Evolutionary conservation across 495 filamentous ascomycete species (phyloP).

Genomic region (Podospora anserina): DNA sequence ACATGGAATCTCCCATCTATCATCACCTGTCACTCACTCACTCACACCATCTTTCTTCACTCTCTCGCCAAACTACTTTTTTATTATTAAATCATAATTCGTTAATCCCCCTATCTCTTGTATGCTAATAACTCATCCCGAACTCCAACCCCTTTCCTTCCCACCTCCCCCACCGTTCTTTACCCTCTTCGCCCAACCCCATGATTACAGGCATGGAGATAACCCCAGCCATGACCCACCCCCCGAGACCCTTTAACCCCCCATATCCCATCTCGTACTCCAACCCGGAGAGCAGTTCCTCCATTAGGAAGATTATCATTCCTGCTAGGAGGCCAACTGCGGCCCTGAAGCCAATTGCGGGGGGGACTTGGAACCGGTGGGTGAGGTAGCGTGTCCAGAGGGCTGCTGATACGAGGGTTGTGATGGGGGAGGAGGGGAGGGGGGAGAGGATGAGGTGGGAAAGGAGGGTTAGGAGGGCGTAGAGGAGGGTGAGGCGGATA

Average conservation of each 20-base stretch:
- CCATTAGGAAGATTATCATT: constrained; percentile 12
- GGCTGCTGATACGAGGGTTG: constrained; percentile 15
- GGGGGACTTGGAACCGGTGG: constrained; percentile 27
- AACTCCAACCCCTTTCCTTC: background rate
- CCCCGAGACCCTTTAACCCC: background rate
- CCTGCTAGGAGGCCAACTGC: constrained; percentile 23
- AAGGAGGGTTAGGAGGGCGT: constrained; percentile 20
- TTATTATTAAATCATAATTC: too few species aligned
- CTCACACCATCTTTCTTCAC: background rate
- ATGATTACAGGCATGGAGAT: background rate
- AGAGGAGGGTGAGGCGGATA: constrained; percentile 28
- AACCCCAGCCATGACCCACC: background rate
- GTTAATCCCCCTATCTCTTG: too few species aligned
- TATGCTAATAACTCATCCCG: background rate
- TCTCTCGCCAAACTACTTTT: too few species aligned
- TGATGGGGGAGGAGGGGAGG: background rate
- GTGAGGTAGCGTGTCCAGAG: constrained; percentile 20
- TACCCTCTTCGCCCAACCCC: constrained; percentile 4
- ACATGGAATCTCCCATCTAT: constrained; percentile 4
- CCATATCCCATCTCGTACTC: background rate
- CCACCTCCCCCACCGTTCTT: background rate
- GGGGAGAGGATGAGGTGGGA: constrained; percentile 13
- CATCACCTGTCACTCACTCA: background rate
- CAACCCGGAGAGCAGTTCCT: background rate
- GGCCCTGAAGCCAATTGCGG: constrained; percentile 22